A percentile compares a stretch with the other conserved stretches of the same genome.
These are phyloP conservation scores for Fusarium pseudograminearum DNA, from an alignment of 2,329 filamentous ascomycete species.

Conservation along the genomic window DNA sequence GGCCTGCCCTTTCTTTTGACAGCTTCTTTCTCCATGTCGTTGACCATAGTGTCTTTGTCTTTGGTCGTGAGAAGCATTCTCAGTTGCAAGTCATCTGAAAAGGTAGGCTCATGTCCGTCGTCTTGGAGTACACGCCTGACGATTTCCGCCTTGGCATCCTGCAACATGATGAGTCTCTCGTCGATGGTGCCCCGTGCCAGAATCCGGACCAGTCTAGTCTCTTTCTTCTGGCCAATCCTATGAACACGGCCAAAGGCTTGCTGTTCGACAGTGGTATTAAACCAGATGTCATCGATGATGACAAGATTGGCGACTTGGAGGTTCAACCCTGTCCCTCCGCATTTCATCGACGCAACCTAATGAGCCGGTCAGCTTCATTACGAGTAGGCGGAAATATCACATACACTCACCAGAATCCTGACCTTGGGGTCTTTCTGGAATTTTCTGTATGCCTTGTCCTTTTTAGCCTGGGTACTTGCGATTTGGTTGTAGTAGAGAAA, in stretches of 20 bases:
- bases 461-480: not conserved
- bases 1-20: not conserved
- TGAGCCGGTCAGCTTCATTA: not conserved
- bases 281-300: not conserved
- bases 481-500: not conserved
- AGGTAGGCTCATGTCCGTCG: not conserved
- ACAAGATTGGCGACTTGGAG: not conserved
- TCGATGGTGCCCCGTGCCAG: not conserved
- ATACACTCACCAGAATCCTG: not conserved
- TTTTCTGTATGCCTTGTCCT: not conserved
- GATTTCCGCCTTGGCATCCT: not conserved
- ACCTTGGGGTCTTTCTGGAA: not conserved
- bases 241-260: not conserved
- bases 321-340: not conserved
- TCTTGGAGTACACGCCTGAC: not conserved
- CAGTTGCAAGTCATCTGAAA: not conserved
- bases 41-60: not conserved
- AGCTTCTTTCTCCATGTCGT: not conserved
- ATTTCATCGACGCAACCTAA: not conserved
- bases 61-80: not conserved
- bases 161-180: not conserved
- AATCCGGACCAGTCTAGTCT: not conserved
- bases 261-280: not conserved
- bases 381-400: accelerated
- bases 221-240: not conserved